Percentiles rank a stretch among this genome's conserved stretches.
Conservation (phyloP, 2,329 filamentous ascomycete genomes). For the Paramyrothecium sp. region DNA sequence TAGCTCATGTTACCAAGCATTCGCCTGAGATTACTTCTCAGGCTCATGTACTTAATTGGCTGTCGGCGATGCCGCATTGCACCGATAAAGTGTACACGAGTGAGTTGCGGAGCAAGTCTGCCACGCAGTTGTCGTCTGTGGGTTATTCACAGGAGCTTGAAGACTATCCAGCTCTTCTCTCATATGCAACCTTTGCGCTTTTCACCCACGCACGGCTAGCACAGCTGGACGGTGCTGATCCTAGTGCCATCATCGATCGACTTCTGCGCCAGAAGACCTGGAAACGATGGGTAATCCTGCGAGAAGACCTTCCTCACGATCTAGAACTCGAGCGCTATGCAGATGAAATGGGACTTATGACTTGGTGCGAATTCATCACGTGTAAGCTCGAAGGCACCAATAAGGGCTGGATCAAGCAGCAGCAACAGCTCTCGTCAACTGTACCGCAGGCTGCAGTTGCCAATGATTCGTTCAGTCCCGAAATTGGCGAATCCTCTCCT, state of each 20-base stretch:
- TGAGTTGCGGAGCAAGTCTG: background rate
- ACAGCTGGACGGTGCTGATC: background rate
- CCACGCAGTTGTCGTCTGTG: background rate
- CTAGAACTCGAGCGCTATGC: too few species aligned
- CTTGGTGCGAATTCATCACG: too few species aligned
- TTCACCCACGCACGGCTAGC: conserved; percentile 3
- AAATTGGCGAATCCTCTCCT: too few species aligned
- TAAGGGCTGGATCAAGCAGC: too few species aligned
- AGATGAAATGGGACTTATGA: too few species aligned
- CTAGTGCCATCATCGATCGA: background rate
- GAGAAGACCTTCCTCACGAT: too few species aligned
- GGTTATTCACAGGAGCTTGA: background rate
- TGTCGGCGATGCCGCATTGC: background rate
- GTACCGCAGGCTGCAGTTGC: too few species aligned
- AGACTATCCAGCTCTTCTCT: conserved; percentile 1
- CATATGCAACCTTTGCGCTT: conserved; percentile 5
- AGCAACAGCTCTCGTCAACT: too few species aligned
- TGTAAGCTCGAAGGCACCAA: too few species aligned
- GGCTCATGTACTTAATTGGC: background rate
- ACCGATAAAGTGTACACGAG: background rate
- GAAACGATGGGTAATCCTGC: too few species aligned
- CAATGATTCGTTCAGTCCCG: too few species aligned
- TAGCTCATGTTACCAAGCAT: background rate
- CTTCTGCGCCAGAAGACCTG: too few species aligned
- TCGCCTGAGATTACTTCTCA: background rate